Conservation (phyloP, 108 stramenopile species). For the Discostella stelligeroides region DNA sequence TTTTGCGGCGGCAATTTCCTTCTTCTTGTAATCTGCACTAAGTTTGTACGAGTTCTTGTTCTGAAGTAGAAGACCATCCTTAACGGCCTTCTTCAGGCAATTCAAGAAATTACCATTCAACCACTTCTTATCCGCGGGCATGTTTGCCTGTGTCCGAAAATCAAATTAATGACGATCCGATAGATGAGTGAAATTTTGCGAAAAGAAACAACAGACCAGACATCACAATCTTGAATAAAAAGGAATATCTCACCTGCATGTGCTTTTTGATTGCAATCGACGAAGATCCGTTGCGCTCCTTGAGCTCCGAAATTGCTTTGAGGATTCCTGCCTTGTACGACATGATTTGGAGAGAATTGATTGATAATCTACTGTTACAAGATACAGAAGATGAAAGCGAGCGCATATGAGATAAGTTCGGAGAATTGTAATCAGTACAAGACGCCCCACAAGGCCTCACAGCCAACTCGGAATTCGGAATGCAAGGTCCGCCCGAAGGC, state of each 20-base stretch:
- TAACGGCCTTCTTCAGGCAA: slow-evolving; percentile 46
- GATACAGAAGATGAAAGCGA: not conserved
- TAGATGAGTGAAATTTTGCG: not conserved
- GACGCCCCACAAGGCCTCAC: not conserved
- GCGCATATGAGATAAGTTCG: not conserved
- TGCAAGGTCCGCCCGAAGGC: not conserved
- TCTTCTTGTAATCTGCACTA: slow-evolving; percentile 59
- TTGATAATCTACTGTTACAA: not conserved
- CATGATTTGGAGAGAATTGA: slow-evolving; percentile 36
- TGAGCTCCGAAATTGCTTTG: slow-evolving; percentile 42
- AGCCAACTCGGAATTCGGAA: no score
- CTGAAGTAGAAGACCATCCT: slow-evolving; percentile 46
- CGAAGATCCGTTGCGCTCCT: slow-evolving; percentile 17
- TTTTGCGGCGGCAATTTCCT: slow-evolving; percentile 20
- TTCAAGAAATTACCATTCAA: slow-evolving; percentile 54
- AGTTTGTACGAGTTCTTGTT: slow-evolving; percentile 57
- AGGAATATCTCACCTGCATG: slow-evolving; percentile 9
- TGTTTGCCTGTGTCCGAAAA: slow-evolving; percentile 23
- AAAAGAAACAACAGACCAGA: not conserved
- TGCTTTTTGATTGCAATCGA: slow-evolving; percentile 18
- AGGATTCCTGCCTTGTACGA: slow-evolving; percentile 71
- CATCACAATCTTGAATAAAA: not conserved
- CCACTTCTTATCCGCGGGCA: slow-evolving; percentile 56
- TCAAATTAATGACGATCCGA: not conserved
- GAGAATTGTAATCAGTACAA: not conserved